Conservation (phyloP, 169 alveolate species). For the Plasmodium berghei region DNA sequence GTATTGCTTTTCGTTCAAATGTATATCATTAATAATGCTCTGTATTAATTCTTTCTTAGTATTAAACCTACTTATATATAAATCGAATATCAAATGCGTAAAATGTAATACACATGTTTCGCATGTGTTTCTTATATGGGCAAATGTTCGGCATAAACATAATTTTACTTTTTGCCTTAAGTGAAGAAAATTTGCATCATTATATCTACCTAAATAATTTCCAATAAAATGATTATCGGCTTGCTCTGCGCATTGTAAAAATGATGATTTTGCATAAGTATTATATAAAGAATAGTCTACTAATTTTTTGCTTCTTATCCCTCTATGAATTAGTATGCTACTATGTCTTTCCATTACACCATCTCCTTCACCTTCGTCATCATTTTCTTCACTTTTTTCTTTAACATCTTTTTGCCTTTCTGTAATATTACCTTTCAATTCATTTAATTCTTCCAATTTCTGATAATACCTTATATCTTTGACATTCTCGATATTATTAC, state of each 20-base stretch:
- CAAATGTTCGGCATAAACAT: conserved; percentile 60
- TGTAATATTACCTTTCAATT: too few relatives aligned
- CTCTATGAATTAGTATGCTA: conserved; percentile 58
- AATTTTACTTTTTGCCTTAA: conserved; percentile 63
- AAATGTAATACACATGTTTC: conserved; percentile 76
- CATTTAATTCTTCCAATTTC: too few relatives aligned
- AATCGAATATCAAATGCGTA: conserved; percentile 55
- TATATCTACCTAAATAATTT: conserved; percentile 53
- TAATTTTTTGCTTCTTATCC: conserved; percentile 57
- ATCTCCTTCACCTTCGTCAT: conserved; percentile 10
- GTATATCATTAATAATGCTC: conserved; percentile 55
- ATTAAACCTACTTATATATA: conserved; percentile 69
- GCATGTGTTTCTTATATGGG: conserved; percentile 51
- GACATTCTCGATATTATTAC: too few relatives aligned
- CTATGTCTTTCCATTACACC: conserved; percentile 78
- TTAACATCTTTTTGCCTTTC: too few relatives aligned
- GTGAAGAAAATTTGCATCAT: conserved; percentile 64
- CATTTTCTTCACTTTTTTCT: neutral
- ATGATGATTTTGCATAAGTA: conserved; percentile 73
- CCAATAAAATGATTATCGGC: conserved; percentile 77
- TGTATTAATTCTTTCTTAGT: conserved; percentile 55
- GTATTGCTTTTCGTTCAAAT: conserved; percentile 48
- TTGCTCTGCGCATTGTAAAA: conserved; percentile 76
- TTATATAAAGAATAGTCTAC: conserved; percentile 70
- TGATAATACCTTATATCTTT: too few relatives aligned